Base-by-base conservation (phyloP, 2,329 filamentous ascomycete species). In the Endoconidiophora laricicola region DNA sequence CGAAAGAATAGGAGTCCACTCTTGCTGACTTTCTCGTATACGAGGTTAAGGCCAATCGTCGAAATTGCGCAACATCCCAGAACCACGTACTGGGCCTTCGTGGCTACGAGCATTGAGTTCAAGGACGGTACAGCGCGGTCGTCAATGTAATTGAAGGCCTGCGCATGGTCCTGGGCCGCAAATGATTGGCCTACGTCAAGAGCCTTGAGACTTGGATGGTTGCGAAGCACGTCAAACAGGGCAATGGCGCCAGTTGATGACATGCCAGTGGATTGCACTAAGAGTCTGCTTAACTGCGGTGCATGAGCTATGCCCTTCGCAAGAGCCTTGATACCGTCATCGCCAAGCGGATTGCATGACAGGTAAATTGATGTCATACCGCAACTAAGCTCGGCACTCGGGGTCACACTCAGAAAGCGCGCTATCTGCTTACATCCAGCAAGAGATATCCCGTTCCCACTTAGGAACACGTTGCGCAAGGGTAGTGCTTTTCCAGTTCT, bases 91-190 rank as follows among this genome's bases (percentile, higher is more conserved):
- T 63, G 56, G 5, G 73, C 54, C 53, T 7, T 59, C 55, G 60
- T 58, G 3, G 58, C 57, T 12, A 53, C 54, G 46, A 71, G 52
- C 16, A 72, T 56, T 12, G 56, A 53, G 36, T 56, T 53, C 7
- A 72, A 58, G 20, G 62, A 55, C 2, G 58, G 53, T 2, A 65
- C 58, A 16, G 61, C 59, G 4, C 40, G 59, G 52, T 69, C 66
- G 24, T 66, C 64, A 40, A 72, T 60, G 58, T 64, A 72, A 53
- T 72, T 73, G 60, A 68, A 72, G 24, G 66, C 66, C 56, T 65
- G 63, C 26, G 60, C 60, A 1, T 70, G 63, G 52, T 72, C 69
- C 26, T 64, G 56, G 9, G 69, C 72, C n/a, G 65, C 63, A 56
- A 65, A 71, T 18, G 63, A 64, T 56, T 72, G 69, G 14, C 68